Percentiles rank a stretch among this genome's conserved stretches.
Conservation (phyloP, 805 yeast genomes). For the Kuraishia ogatae region DNA sequence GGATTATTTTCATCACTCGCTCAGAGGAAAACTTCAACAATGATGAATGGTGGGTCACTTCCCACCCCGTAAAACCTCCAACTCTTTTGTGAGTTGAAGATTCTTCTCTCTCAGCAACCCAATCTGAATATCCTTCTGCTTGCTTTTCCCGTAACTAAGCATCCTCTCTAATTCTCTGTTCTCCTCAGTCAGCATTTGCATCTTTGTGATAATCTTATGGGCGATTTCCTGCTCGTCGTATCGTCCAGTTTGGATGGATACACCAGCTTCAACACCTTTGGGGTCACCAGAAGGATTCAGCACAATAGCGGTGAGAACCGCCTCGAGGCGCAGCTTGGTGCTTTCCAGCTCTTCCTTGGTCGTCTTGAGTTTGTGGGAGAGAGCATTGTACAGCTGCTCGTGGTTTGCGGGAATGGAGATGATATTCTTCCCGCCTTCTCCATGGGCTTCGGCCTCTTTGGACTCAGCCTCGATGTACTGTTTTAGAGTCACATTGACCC, state of each 20-base stretch:
- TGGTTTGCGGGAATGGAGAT: constrained; percentile 14
- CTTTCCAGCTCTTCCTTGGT: constrained; percentile 44
- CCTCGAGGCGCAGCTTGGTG: constrained; percentile 55
- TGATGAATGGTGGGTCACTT: too few species aligned
- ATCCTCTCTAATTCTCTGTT: constrained; percentile 62
- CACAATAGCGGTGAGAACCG: constrained; percentile 47
- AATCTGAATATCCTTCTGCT: constrained; percentile 60
- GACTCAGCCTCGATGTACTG: constrained; percentile 20
- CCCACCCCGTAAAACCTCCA: constrained; percentile 15
- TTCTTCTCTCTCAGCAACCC: constrained; percentile 49
- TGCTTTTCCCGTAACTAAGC: constrained; percentile 69
- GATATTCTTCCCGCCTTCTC: constrained; percentile 4
- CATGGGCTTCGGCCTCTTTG: constrained; percentile 5
- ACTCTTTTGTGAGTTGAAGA: constrained; percentile 31
- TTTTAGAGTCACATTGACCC: constrained; percentile 32
- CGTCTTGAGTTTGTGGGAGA: constrained; percentile 17
- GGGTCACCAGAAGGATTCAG: constrained; percentile 36
- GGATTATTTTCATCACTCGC: too few species aligned
- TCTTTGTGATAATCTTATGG: constrained; percentile 58
- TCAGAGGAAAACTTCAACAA: too few species aligned
- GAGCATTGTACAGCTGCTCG: constrained; percentile 17
- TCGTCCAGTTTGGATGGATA: constrained; percentile 38
- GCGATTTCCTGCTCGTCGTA: constrained; percentile 71
- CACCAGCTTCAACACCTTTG: background rate
- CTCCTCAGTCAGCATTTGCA: constrained; percentile 55